Conservation (phyloP, 768 basidiomycete species). For the Termitomyces sp. region DNA sequence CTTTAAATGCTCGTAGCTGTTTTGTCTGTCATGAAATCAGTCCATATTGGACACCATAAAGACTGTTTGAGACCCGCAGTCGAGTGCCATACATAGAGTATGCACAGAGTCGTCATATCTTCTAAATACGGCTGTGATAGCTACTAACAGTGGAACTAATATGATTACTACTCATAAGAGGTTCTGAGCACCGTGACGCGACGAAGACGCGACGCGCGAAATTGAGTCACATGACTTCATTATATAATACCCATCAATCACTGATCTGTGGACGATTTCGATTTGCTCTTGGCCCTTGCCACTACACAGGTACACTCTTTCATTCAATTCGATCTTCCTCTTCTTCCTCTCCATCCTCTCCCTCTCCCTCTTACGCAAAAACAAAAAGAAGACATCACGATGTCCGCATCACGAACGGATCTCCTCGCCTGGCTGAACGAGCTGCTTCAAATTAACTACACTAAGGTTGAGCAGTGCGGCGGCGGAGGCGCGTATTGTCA, state of each 20-base stretch:
- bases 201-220: not conserved
- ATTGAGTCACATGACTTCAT: not conserved
- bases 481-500: slow-evolving; percentile 94
- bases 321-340: not conserved
- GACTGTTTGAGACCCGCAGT: too few species aligned
- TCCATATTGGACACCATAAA: too few species aligned
- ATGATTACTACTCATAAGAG: too few species aligned
- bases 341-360: too few species aligned
- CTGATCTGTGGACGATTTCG: not conserved
- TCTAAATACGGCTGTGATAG: too few species aligned
- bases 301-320: too few species aligned
- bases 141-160: too few species aligned
- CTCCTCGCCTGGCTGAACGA: slow-evolving; percentile 93
- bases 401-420: slow-evolving; percentile 82
- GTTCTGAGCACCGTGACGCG: too few species aligned
- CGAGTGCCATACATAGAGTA: too few species aligned
- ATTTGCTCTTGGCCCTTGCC: not conserved
- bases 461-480: slow-evolving; percentile 90
- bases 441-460: slow-evolving; percentile 85
- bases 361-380: not conserved
- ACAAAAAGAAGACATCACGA: slow-evolving; percentile 14
- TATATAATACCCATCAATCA: not conserved
- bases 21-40: too few species aligned
- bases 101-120: too few species aligned
- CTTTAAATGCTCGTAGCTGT: too few species aligned